Conservation (phyloP, 1,284 basidiomycete species). For the Peniophora sp. region DNA sequence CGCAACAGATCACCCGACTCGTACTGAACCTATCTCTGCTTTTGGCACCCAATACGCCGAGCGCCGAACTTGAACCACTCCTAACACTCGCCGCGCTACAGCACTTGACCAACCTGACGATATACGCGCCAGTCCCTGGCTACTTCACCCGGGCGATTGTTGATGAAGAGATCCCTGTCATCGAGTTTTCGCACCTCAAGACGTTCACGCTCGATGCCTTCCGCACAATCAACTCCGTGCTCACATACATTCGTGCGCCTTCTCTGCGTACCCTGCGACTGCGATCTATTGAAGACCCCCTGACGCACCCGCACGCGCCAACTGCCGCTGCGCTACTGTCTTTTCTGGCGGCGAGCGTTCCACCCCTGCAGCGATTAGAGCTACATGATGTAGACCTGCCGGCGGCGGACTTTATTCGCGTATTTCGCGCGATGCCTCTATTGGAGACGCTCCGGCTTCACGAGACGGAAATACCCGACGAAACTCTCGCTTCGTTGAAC, state of each 20-base stretch:
- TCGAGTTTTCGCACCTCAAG: constrained; percentile 22
- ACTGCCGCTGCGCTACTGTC: constrained; percentile 28
- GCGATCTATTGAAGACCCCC: constrained; percentile 30
- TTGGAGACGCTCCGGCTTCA: constrained; percentile 48
- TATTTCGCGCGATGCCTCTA: constrained; percentile 29
- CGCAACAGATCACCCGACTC: not conserved
- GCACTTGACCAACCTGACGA: constrained; percentile 26
- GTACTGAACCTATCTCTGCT: not conserved
- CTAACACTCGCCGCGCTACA: constrained; percentile 17
- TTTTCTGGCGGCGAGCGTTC: constrained; percentile 33
- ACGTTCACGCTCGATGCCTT: constrained; percentile 33
- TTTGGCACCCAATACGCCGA: not conserved
- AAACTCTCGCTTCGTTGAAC: constrained; percentile 31
- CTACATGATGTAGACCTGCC: constrained; percentile 48
- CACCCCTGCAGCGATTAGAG: constrained; percentile 41
- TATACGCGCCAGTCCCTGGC: not conserved
- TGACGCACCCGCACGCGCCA: constrained; percentile 29
- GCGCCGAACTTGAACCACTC: not conserved
- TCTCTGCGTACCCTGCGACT: constrained; percentile 37
- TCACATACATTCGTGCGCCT: constrained; percentile 36
- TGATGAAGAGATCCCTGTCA: not conserved
- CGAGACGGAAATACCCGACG: constrained; percentile 51
- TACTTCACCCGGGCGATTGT: not conserved
- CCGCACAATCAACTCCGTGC: constrained; percentile 33
- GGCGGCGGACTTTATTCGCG: constrained; percentile 30